phyloP scores from a whole-genome alignment of 164 flowering plant species.

The Chimonanthus praecox region DNA sequence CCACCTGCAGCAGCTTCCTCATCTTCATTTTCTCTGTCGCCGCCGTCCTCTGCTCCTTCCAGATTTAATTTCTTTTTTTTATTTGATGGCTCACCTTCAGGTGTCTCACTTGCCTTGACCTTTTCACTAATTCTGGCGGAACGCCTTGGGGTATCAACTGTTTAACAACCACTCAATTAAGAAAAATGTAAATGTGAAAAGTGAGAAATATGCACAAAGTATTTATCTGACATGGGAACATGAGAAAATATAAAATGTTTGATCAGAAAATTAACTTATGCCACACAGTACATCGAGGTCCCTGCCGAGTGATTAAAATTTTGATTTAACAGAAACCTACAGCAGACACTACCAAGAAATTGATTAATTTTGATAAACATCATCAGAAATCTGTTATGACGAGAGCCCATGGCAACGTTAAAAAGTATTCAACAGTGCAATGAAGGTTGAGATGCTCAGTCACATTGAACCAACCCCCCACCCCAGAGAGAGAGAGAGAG shows the following conservation, averaged over 20 bases:
- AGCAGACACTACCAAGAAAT: no score
- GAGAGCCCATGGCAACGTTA: no score
- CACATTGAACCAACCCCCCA: no score
- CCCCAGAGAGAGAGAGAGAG: no score
- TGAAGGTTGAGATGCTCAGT: no score
- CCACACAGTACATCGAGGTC: no score
- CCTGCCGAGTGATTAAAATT: no score
- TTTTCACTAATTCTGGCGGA: conserved; percentile 47
- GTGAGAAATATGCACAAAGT: neutral
- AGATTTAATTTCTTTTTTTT: conserved; percentile 31
- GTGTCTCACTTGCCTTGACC: conserved; percentile 31
- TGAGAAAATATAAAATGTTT: neutral
- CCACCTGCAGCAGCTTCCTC: conserved; percentile 17
- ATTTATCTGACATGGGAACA: neutral
- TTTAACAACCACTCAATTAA: neutral
- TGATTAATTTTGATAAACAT: no score
- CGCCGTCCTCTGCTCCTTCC: conserved; percentile 18
- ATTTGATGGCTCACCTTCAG: conserved; percentile 31
- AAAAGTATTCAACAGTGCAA: no score
- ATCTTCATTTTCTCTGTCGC: conserved; percentile 9
- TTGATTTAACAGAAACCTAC: no score
- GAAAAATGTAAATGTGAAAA: neutral
- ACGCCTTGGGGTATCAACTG: conserved; percentile 55
- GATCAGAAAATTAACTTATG: neutral
- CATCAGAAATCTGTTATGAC: no score